These are phyloP conservation scores for Penicillium thymicola DNA, from an alignment of 2,329 filamentous ascomycete genomes.

Conservation along the genomic window DNA sequence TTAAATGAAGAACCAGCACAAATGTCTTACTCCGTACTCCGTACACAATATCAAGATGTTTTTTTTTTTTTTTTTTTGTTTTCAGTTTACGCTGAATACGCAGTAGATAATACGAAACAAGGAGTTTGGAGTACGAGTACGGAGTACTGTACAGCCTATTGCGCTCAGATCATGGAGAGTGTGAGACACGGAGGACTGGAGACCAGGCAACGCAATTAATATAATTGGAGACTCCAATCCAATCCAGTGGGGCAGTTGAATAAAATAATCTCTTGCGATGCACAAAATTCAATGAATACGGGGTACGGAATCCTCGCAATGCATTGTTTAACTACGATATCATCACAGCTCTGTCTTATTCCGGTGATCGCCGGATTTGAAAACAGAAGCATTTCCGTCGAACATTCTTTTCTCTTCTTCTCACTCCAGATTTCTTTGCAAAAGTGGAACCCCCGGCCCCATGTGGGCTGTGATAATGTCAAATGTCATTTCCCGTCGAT, in stretches of 20 bases:
- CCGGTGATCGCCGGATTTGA: slow-evolving; percentile 6
- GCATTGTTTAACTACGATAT: background rate
- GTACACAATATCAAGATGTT: background rate
- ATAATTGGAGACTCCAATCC: background rate
- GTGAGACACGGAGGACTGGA: background rate
- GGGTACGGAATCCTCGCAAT: background rate
- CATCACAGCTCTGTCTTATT: background rate
- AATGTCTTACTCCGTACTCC: background rate
- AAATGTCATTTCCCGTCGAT: background rate
- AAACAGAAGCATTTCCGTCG: slow-evolving; percentile 10
- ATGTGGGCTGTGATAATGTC: background rate
- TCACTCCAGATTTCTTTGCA: background rate
- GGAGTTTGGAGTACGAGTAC: too few species aligned
- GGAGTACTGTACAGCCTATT: background rate
- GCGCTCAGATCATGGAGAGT: background rate
- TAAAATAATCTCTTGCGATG: background rate
- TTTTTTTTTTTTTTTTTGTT: too few species aligned
- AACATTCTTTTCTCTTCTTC: slow-evolving; percentile 7
- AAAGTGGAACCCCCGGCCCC: background rate
- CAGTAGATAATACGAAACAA: too few species aligned
- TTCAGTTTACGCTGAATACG: background rate
- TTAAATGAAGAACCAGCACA: background rate
- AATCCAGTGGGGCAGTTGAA: background rate
- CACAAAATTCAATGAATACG: too few species aligned
- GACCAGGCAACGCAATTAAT: background rate